phyloP scores from a whole-genome alignment of 1,284 basidiomycete genomes.

The Blastosporella zonata region DNA sequence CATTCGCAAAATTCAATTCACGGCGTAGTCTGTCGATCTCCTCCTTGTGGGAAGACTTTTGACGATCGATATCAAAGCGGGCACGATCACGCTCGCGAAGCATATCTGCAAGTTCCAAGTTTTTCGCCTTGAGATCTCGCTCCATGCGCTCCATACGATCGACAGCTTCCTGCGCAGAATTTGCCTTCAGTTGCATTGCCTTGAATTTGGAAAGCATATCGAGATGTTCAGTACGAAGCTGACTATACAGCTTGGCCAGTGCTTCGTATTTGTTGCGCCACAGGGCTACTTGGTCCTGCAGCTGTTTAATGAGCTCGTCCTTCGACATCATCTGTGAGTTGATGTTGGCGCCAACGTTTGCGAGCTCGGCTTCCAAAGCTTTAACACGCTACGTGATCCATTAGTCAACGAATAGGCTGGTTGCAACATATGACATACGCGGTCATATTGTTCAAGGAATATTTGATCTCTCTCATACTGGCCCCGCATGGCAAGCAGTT shows the following conservation, averaged over 20 bases:
- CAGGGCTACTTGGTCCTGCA: constrained; percentile 94
- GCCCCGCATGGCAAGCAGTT: constrained; percentile 90
- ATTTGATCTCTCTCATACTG: constrained; percentile 99
- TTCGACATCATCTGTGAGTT: constrained; percentile 88
- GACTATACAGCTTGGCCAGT: constrained; percentile 97
- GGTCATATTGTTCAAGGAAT: constrained; percentile 96
- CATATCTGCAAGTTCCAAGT: constrained; percentile 98
- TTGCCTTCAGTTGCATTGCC: constrained; percentile 96
- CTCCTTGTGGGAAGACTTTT: constrained; percentile 94
- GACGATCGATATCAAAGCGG: constrained; percentile 93
- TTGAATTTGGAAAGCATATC: constrained; percentile 98
- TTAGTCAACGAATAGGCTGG: constrained; percentile 4
- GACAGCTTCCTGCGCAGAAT: constrained; percentile 98
- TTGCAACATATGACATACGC: constrained; percentile 63
- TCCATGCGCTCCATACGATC: constrained; percentile 99
- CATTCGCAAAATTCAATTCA: constrained; percentile 96
- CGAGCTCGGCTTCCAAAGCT: constrained; percentile 91
- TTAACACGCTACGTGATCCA: constrained; percentile 75
- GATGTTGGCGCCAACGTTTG: constrained; percentile 76
- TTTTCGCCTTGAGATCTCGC: constrained; percentile 96
- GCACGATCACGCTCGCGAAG: constrained; percentile 96
- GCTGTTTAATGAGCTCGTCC: constrained; percentile 93
- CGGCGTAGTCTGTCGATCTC: constrained; percentile 92
- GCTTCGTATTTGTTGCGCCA: constrained; percentile 99
- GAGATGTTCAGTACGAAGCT: constrained; percentile 94